Percentiles rank a stretch among this genome's conserved stretches.
Conservation (phyloP, 441 rosid species). For the Croton setiger region DNA sequence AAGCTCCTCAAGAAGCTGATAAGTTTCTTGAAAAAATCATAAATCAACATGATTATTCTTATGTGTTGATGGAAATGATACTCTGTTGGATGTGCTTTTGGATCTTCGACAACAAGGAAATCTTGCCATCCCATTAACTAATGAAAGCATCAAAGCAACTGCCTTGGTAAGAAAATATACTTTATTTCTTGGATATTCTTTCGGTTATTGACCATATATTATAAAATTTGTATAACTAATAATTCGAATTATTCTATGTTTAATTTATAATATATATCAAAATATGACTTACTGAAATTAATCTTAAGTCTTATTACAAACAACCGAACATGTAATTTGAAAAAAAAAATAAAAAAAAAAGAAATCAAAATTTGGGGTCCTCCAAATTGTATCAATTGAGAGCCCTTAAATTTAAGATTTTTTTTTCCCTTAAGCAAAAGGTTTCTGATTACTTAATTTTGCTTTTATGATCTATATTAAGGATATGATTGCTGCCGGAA, state of each 20-base stretch:
- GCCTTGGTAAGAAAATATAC: neutral
- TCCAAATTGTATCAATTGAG: too few relatives aligned
- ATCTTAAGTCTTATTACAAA: too few relatives aligned
- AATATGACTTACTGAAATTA: too few relatives aligned
- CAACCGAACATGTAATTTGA: too few relatives aligned
- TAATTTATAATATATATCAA: too few relatives aligned
- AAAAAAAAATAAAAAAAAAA: too few relatives aligned
- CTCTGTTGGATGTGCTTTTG: slow-evolving; percentile 5
- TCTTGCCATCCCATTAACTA: neutral
- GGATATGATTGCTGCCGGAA: neutral
- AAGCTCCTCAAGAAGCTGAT: neutral
- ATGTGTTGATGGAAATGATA: neutral
- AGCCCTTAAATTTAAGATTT: too few relatives aligned
- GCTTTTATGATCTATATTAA: neutral
- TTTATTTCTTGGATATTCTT: neutral
- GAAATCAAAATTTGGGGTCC: too few relatives aligned
- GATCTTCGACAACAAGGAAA: neutral
- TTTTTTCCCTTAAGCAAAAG: too few relatives aligned
- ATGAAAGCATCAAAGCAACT: neutral
- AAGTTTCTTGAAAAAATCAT: slow-evolving; percentile 2
- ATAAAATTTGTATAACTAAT: too few relatives aligned
- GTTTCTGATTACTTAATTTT: neutral
- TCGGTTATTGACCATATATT: too few relatives aligned
- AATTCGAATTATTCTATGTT: too few relatives aligned
- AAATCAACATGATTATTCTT: neutral